phyloP scores from a whole-genome alignment of 164 flowering plant species.

The grape (Vitis vinifera) region DNA sequence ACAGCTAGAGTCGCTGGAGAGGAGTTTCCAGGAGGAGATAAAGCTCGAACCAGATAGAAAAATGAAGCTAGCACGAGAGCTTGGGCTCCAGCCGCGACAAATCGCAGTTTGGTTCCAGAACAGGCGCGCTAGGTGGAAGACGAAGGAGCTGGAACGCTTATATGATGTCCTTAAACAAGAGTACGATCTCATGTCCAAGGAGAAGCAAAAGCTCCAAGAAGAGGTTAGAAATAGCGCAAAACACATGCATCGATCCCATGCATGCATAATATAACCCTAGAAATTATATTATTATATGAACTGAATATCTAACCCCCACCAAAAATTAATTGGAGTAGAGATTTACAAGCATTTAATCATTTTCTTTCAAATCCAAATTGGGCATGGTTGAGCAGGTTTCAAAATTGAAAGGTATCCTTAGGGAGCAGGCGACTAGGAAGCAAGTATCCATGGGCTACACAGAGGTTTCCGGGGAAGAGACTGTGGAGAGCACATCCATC shows the following conservation, averaged over 20 bases:
- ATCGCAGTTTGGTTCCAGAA: slow-evolving; percentile 90
- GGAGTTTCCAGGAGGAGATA: slow-evolving; percentile 75
- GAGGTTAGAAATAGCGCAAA: slow-evolving; percentile 37
- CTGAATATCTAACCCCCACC: too few relatives aligned
- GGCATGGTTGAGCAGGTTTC: slow-evolving; percentile 29
- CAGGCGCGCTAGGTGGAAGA: slow-evolving; percentile 80
- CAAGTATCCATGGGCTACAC: slow-evolving; percentile 44
- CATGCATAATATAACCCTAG: neutral
- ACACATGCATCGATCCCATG: neutral
- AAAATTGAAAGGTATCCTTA: slow-evolving; percentile 42
- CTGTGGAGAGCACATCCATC: slow-evolving; percentile 55
- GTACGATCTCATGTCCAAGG: slow-evolving; percentile 47
- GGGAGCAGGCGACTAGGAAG: slow-evolving; percentile 35
- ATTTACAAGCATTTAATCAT: too few relatives aligned
- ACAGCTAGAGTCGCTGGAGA: slow-evolving; percentile 75
- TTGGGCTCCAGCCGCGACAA: slow-evolving; percentile 76
- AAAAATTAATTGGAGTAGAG: too few relatives aligned
- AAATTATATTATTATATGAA: neutral
- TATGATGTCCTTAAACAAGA: slow-evolving; percentile 67
- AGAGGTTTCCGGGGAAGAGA: slow-evolving; percentile 53
- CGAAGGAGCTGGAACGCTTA: slow-evolving; percentile 69
- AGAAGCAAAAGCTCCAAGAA: slow-evolving; percentile 68
- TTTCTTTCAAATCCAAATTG: neutral
- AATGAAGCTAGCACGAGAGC: slow-evolving; percentile 64
- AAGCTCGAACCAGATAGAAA: slow-evolving; percentile 87